Conservation (phyloP, 305 asterid species). For the Withania somnifera region DNA sequence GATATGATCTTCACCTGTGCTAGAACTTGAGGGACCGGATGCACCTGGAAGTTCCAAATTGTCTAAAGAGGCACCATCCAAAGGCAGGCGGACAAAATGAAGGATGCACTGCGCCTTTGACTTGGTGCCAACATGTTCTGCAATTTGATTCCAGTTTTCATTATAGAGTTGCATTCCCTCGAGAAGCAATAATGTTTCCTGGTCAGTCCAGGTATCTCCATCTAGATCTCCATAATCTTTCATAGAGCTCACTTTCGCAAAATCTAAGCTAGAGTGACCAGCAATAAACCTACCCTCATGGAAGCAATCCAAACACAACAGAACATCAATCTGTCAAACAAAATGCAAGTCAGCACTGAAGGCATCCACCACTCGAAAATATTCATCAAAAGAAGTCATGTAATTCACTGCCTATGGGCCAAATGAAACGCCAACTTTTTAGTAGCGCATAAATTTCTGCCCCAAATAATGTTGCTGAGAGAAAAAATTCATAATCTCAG, state of each 20-base stretch:
- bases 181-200: slow-evolving; percentile 78
- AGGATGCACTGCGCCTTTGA: slow-evolving; percentile 94
- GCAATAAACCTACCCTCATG: slow-evolving; percentile 75
- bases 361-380: not conserved
- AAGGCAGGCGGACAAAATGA: slow-evolving; percentile 84
- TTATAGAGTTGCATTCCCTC: slow-evolving; percentile 79
- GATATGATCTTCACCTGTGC: slow-evolving; percentile 30
- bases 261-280: slow-evolving; percentile 95
- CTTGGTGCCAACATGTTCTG: slow-evolving; percentile 89
- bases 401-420: not conserved
- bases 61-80: slow-evolving; percentile 54
- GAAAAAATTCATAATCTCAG: not conserved
- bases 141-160: slow-evolving; percentile 88
- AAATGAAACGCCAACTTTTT: not conserved
- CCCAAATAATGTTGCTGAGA: not conserved
- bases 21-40: slow-evolving; percentile 31
- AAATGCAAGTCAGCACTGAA: slow-evolving; percentile 18
- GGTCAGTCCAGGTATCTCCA: slow-evolving; percentile 90
- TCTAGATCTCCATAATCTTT: slow-evolving; percentile 61
- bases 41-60: slow-evolving; percentile 65
- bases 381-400: not conserved
- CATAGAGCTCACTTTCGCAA: slow-evolving; percentile 53
- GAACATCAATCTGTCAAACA: slow-evolving; percentile 58
- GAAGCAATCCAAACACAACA: slow-evolving; percentile 81
- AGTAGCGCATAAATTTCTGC: not conserved